Evolutionary conservation across 2,329 filamentous ascomycete genomes (phyloP).

Genomic region (Colletotrichum gloeosporioides): DNA sequence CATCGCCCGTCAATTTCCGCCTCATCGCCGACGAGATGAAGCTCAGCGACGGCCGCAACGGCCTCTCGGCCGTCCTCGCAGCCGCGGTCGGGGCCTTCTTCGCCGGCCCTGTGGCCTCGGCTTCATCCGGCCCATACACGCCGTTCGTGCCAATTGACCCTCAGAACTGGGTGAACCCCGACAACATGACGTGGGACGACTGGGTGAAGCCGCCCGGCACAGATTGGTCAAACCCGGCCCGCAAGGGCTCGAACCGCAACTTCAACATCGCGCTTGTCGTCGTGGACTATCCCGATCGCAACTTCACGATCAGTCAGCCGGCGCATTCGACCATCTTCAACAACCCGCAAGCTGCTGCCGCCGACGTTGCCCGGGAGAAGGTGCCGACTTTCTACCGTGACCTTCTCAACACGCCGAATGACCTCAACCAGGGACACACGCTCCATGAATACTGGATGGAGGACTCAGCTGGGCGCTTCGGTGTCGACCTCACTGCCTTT

Average conservation of each 20-base stretch:
- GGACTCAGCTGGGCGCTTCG: constrained; percentile 56
- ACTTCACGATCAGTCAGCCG: constrained; percentile 53
- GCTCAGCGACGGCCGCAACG: background rate
- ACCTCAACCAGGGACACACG: constrained; percentile 56
- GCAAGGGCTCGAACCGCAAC: constrained; percentile 51
- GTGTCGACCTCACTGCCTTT: constrained; percentile 58
- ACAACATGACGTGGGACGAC: constrained; percentile 59
- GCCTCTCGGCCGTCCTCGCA: constrained; percentile 1
- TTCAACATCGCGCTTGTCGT: constrained; percentile 62
- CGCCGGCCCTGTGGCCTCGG: background rate
- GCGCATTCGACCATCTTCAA: constrained; percentile 53
- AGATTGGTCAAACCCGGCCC: constrained; percentile 49
- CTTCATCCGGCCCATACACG: constrained; percentile 27
- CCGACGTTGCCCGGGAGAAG: constrained; percentile 40
- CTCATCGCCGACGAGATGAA: background rate
- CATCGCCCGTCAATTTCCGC: background rate
- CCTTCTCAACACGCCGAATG: constrained; percentile 53
- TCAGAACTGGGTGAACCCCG: constrained; percentile 58
- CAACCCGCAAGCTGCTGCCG: constrained; percentile 51
- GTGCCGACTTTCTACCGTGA: constrained; percentile 57
- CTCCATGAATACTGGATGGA: constrained; percentile 65
- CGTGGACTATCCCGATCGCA: constrained; percentile 54
- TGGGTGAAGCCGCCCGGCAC: constrained; percentile 51
- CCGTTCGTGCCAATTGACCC: constrained; percentile 56
- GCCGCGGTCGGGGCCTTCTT: constrained; percentile 7